These are phyloP conservation scores for Picocystis sp. DNA, from an alignment of 163 green algal species.

Conservation along the genomic window DNA sequence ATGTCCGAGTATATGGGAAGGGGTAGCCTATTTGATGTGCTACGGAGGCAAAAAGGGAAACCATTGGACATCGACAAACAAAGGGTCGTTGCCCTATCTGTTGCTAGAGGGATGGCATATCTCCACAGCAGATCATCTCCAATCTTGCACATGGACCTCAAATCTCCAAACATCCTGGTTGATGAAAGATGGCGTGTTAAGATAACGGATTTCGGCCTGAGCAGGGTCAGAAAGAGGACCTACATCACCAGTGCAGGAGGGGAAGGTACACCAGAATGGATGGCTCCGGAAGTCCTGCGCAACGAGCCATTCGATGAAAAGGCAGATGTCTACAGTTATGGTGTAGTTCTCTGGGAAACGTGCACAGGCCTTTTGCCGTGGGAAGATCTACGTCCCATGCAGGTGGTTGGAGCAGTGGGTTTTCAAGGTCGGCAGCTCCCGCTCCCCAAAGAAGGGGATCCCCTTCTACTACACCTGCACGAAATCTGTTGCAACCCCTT, in stretches of 20 bases:
- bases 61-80: slow-evolving; percentile 14
- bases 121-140: slow-evolving; percentile 63
- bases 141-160: slow-evolving; percentile 79
- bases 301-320: slow-evolving; percentile 70
- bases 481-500: slow-evolving; percentile 17
- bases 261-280: slow-evolving; percentile 55
- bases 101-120: slow-evolving; percentile 51
- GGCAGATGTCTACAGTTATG: slow-evolving; percentile 49
- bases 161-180: slow-evolving; percentile 72
- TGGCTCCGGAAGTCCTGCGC: slow-evolving; percentile 68
- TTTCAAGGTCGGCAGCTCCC: slow-evolving; percentile 43
- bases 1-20: slow-evolving; percentile 23
- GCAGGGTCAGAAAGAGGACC: not conserved
- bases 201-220: slow-evolving; percentile 81
- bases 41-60: slow-evolving; percentile 12
- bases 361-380: slow-evolving; percentile 36
- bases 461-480: slow-evolving; percentile 26
- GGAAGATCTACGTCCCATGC: slow-evolving; percentile 50
- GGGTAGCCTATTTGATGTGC: slow-evolving; percentile 18
- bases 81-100: slow-evolving; percentile 21
- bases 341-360: slow-evolving; percentile 36
- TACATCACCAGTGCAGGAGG: no score
- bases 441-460: slow-evolving; percentile 37
- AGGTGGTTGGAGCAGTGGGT: slow-evolving; percentile 70
- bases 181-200: slow-evolving; percentile 67